phyloP scores from a whole-genome alignment of 352 stramenopile species.

The Phytopythium helicoides region DNA sequence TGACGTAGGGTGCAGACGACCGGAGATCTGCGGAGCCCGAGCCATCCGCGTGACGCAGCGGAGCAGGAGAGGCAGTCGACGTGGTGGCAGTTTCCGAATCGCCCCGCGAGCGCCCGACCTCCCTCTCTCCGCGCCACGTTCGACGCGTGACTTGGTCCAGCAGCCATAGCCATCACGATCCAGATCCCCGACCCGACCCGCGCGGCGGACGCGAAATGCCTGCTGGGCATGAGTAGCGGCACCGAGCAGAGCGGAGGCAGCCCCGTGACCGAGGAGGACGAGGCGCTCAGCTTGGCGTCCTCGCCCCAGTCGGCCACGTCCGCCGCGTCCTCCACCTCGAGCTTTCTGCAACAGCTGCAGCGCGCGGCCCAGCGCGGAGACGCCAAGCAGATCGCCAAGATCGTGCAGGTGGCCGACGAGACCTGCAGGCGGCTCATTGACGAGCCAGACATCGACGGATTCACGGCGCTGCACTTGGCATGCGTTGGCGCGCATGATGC shows the following conservation, averaged over 20 bases:
- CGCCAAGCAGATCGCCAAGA: slow-evolving; percentile 44
- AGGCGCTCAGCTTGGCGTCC: slow-evolving; percentile 13
- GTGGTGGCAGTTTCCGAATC: slow-evolving; percentile 4
- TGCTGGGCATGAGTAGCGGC: slow-evolving; percentile 37
- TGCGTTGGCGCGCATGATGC: slow-evolving; percentile 48
- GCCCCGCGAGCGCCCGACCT: background rate
- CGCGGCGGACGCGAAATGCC: slow-evolving; percentile 11
- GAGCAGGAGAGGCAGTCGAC: background rate
- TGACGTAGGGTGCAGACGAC: background rate
- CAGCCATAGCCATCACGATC: slow-evolving; percentile 9
- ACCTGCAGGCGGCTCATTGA: slow-evolving; percentile 25
- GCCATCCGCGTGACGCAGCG: background rate
- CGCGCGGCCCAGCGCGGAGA: slow-evolving; percentile 43
- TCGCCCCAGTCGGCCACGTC: slow-evolving; percentile 33
- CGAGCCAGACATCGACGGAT: slow-evolving; percentile 45
- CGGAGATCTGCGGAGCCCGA: background rate
- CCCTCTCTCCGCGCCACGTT: background rate
- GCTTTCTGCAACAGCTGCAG: slow-evolving; percentile 33
- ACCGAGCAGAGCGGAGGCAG: slow-evolving; percentile 47
- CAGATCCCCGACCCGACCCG: slow-evolving; percentile 1
- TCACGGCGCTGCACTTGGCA: slow-evolving; percentile 60
- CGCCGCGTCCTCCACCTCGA: slow-evolving; percentile 16
- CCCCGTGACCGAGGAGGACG: slow-evolving; percentile 51
- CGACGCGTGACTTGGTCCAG: slow-evolving; percentile 2
- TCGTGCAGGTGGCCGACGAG: slow-evolving; percentile 30